phyloP scores from a whole-genome alignment of 2,329 filamentous ascomycete species.

The Scleromitrula shiraiana region DNA sequence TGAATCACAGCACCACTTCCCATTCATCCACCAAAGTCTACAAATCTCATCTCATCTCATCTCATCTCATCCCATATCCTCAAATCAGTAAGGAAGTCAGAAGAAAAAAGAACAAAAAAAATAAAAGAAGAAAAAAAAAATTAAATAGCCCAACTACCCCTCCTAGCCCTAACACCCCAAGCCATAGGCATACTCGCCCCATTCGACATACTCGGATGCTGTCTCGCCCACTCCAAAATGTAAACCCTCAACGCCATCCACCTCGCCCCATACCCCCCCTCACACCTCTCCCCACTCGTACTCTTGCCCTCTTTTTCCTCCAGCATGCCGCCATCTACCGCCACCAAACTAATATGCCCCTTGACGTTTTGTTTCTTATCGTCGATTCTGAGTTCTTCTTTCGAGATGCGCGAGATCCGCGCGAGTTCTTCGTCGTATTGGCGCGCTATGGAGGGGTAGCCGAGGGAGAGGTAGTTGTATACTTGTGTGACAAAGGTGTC shows the following conservation, averaged over 20 bases:
- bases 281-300: constrained; percentile 32
- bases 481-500: constrained; percentile 89
- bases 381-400: constrained; percentile 63
- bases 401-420: constrained; percentile 64
- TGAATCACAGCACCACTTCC: too few relatives aligned
- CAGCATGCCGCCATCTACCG: constrained; percentile 28
- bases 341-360: constrained; percentile 63
- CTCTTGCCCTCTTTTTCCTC: constrained; percentile 24
- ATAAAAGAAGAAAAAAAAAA: too few relatives aligned
- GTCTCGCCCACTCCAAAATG: constrained; percentile 81
- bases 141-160: constrained; percentile 67
- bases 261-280: constrained; percentile 46
- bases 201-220: constrained; percentile 65
- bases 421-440: constrained; percentile 78
- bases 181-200: constrained; percentile 45
- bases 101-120: too few relatives aligned
- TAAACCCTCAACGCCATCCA: constrained; percentile 82
- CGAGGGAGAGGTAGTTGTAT: constrained; percentile 91
- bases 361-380: constrained; percentile 58
- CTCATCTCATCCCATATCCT: too few relatives aligned
- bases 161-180: constrained; percentile 60
- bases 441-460: constrained; percentile 79
- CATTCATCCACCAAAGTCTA: too few relatives aligned
- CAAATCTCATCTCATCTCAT: too few relatives aligned
- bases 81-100: too few relatives aligned